Conservation (phyloP, 2,329 filamentous ascomycete genomes). For the Rutstroemia sydowiana region DNA sequence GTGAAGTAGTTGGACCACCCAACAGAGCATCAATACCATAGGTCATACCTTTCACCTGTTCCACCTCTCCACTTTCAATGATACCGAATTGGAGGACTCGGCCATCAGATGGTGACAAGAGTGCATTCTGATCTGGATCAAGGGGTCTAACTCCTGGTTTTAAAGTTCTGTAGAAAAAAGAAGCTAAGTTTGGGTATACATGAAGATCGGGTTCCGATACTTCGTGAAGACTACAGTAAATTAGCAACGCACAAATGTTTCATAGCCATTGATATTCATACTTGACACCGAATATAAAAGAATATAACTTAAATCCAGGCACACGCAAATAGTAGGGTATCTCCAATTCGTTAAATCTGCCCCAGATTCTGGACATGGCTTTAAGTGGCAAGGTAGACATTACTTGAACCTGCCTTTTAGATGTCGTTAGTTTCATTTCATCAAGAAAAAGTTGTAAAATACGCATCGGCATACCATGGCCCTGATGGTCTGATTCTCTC, state of each 20-base stretch:
- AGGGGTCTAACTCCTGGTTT: slow-evolving; percentile 84
- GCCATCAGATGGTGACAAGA: slow-evolving; percentile 86
- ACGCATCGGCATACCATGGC: slow-evolving; percentile 44
- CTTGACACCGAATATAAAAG: slow-evolving; percentile 67
- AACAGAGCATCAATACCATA: slow-evolving; percentile 92
- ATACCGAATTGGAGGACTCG: slow-evolving; percentile 85
- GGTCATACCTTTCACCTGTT: slow-evolving; percentile 98
- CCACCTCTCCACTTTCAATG: slow-evolving; percentile 89
- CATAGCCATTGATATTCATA: slow-evolving; percentile 30
- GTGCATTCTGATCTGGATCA: slow-evolving; percentile 69
- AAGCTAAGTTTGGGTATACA: slow-evolving; percentile 82
- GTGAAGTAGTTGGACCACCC: slow-evolving; percentile 48
- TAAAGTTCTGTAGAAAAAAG: slow-evolving; percentile 94
- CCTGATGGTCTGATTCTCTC: slow-evolving; percentile 57
- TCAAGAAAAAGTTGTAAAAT: background rate
- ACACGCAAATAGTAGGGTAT: slow-evolving; percentile 64
- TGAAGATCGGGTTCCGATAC: slow-evolving; percentile 83
- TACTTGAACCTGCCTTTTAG: slow-evolving; percentile 57
- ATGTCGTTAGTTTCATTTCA: slow-evolving; percentile 14
- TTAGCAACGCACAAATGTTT: slow-evolving; percentile 16
- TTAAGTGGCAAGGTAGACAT: slow-evolving; percentile 70
- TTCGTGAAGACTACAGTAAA: slow-evolving; percentile 59
- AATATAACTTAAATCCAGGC: slow-evolving; percentile 68
- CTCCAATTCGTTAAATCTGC: slow-evolving; percentile 64
- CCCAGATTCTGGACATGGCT: slow-evolving; percentile 64